Evolutionary conservation across 345 rosid genomes (phyloP).

Genomic region (Abelmoschus esculentus): DNA sequence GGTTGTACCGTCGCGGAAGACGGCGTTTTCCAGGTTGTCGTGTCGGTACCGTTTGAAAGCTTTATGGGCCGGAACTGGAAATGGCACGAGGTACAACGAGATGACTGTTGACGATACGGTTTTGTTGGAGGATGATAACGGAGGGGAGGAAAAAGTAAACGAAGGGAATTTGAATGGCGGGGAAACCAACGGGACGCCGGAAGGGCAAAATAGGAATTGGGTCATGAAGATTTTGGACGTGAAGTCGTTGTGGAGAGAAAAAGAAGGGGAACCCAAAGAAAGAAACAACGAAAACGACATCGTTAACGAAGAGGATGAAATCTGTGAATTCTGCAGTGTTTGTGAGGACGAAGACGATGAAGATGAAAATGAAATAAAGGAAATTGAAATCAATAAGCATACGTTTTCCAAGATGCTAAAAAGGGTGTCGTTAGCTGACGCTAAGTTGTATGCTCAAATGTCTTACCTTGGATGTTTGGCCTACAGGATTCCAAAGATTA

Average conservation of each 20-base stretch:
- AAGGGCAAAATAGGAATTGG: constrained; percentile 54
- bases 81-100: constrained; percentile 27
- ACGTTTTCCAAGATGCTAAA: constrained; percentile 63
- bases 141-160: constrained; percentile 11
- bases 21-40: constrained; percentile 7
- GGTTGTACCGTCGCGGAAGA: constrained; percentile 3
- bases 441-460: constrained; percentile 69
- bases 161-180: constrained; percentile 16
- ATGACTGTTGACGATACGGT: constrained; percentile 51
- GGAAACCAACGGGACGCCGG: constrained; percentile 17
- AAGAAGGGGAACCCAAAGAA: constrained; percentile 12
- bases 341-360: constrained; percentile 31
- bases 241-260: constrained; percentile 49
- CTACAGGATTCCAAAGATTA: constrained; percentile 67
- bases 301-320: constrained; percentile 28
- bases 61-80: constrained; percentile 21
- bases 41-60: constrained; percentile 10
- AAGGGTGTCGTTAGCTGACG: constrained; percentile 54
- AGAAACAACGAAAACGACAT: background rate
- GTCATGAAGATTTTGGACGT: constrained; percentile 79
- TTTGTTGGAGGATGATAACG: constrained; percentile 37
- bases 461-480: constrained; percentile 73
- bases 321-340: constrained; percentile 44
- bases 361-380: constrained; percentile 26
- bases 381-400: constrained; percentile 50